Conservation (phyloP, 2,329 filamentous ascomycete genomes). For the Chaetomiaceae sp. region DNA sequence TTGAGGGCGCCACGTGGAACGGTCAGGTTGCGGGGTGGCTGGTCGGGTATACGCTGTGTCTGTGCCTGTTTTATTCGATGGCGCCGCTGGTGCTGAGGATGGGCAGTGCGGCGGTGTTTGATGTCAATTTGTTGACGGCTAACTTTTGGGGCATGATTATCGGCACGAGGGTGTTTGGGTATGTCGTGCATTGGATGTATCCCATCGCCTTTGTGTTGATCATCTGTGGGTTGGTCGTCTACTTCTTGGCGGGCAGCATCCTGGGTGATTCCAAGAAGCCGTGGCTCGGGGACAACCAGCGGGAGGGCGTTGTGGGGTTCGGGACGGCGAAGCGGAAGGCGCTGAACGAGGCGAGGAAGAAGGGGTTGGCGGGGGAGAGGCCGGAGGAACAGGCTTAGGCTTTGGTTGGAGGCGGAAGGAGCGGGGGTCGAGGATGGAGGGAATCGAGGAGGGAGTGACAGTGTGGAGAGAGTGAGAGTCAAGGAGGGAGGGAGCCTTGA, state of each 20-base stretch:
- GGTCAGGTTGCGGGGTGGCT: slow-evolving; percentile 72
- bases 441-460: background rate
- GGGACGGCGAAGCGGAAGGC: slow-evolving; percentile 82
- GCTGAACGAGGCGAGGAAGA: slow-evolving; percentile 50
- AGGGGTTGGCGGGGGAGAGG: slow-evolving; percentile 27
- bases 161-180: slow-evolving; percentile 78
- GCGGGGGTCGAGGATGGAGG: background rate
- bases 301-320: slow-evolving; percentile 70
- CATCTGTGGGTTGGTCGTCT: slow-evolving; percentile 76
- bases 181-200: slow-evolving; percentile 81
- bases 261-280: slow-evolving; percentile 90
- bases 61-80: slow-evolving; percentile 81
- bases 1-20: slow-evolving; percentile 62
- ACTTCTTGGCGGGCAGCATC: slow-evolving; percentile 78
- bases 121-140: slow-evolving; percentile 86
- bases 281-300: slow-evolving; percentile 86
- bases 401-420: background rate
- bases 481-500: too few species aligned
- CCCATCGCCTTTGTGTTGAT: slow-evolving; percentile 94
- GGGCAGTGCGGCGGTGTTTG: slow-evolving; percentile 89
- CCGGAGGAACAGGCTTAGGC: slow-evolving; percentile 42
- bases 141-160: slow-evolving; percentile 98
- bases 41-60: slow-evolving; percentile 79
- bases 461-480: too few species aligned
- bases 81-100: slow-evolving; percentile 86